phyloP scores from a whole-genome alignment of 2,329 filamentous ascomycete genomes.

The Teratosphaeria gauchensis region DNA sequence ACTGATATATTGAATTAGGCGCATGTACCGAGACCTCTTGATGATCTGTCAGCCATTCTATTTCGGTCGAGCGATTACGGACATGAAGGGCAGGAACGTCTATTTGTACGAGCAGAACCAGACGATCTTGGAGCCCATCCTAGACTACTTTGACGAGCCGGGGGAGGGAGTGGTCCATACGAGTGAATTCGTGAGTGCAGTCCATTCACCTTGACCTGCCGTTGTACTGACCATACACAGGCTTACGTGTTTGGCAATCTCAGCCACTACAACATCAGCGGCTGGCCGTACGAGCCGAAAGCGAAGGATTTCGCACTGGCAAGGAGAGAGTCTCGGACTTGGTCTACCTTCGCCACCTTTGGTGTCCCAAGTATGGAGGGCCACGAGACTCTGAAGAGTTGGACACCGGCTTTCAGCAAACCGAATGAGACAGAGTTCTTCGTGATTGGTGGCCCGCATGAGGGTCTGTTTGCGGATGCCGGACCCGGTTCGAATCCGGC shows the following conservation, averaged over 20 bases:
- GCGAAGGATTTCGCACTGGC: constrained; percentile 33
- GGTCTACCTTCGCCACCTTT: constrained; percentile 37
- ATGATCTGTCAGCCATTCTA: constrained; percentile 42
- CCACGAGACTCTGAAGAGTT: constrained; percentile 34
- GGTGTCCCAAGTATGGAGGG: constrained; percentile 28
- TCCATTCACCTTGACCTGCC: not conserved
- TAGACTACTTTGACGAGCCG: constrained; percentile 15
- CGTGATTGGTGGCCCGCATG: constrained; percentile 36
- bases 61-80: constrained; percentile 32
- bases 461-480: constrained; percentile 35
- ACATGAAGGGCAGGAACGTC: constrained; percentile 28
- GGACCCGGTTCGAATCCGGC: constrained; percentile 22
- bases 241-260: constrained; percentile 40
- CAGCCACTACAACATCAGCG: constrained; percentile 35
- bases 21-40: constrained; percentile 44
- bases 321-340: constrained; percentile 35
- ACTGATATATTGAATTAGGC: constrained; percentile 1
- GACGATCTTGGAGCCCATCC: constrained; percentile 37
- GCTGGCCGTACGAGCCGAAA: constrained; percentile 22
- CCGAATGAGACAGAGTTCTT: constrained; percentile 26
- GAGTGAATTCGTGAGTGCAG: constrained; percentile 33
- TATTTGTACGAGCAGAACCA: constrained; percentile 47
- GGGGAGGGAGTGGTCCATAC: constrained; percentile 43
- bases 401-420: constrained; percentile 29
- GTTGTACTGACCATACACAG: not conserved